phyloP scores from a whole-genome alignment of 441 rosid genomes.

The Populus hybrid region DNA sequence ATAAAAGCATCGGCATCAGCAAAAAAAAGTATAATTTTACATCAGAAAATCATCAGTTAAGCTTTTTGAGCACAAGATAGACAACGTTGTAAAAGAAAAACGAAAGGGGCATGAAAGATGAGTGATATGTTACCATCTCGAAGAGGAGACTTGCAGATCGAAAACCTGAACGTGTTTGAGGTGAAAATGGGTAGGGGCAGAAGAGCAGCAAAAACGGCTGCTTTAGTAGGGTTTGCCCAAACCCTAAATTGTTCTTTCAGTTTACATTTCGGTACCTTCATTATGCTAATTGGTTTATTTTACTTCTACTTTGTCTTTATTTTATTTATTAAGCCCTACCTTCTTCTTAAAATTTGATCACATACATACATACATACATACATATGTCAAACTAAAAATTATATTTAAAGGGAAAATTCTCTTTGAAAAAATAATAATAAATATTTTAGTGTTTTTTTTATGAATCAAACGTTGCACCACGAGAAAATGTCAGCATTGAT shows the following conservation, averaged over 20 bases:
- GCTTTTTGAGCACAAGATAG: neutral
- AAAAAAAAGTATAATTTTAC: too few species aligned
- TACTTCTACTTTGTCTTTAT: neutral
- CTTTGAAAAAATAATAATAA: too few species aligned
- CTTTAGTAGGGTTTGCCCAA: neutral
- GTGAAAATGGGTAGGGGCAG: neutral
- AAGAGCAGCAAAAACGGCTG: neutral
- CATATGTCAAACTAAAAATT: too few species aligned
- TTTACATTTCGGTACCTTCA: neutral
- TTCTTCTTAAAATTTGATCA: too few species aligned
- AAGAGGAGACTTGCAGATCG: neutral
- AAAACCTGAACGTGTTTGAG: neutral
- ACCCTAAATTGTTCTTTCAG: neutral
- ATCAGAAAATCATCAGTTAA: neutral
- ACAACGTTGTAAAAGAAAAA: neutral
- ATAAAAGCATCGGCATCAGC: neutral
- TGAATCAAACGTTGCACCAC: too few species aligned
- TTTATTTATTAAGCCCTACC: neutral
- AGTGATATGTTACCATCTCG: neutral
- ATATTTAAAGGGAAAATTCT: too few species aligned
- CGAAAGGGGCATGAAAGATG: neutral
- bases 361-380: too few species aligned
- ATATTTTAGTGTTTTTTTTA: too few species aligned
- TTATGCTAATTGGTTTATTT: neutral
- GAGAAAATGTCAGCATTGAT: too few species aligned